Evolutionary conservation across 352 stramenopile genomes (phyloP), one percentile per base, ranked within the genome.

Genomic region (Globisporangium rhizosaccharum): DNA sequence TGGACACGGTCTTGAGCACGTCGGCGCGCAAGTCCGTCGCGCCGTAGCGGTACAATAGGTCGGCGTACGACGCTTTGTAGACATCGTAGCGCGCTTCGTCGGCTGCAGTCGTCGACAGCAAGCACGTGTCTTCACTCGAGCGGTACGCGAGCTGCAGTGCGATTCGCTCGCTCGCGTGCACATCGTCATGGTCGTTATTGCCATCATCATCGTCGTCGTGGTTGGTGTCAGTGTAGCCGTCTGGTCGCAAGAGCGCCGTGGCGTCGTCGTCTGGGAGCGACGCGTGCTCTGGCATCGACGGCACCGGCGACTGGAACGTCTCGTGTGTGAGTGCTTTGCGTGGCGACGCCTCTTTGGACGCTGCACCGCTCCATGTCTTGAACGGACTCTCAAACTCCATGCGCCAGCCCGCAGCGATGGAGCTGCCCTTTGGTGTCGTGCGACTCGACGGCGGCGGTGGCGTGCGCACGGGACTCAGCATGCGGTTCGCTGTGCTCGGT

Each of bases 11-110:
- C 65, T 95, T 93, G 25, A 95, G 67, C 52, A 93, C 75, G 36
- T 92, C 82, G 26, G 68, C 79, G 17, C 85, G 82, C 44, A 84
- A 56, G 41, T 85, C 82, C 58, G 88, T 78, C 2, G 85, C 85
- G 2, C 85, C 85, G 57, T 93, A 91, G 26, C 77, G 83, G 47
- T 93, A 92, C 20, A 95, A 62, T 51, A 95, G 57, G 46, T 92
- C 83, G 1, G 81, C 85, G 60, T 95, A 93, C 50, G 81, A 70
- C 11, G 79, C 65, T 61, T 93, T 93, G 68, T 95, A 95, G n/a
- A 72, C 51, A 39, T 92, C 83, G 53, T 94, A 93, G 14, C 79
- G 79, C 15, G 71, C 69, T 39, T 85, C 63, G 41, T 90, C 81
- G 20, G 75, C 62, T 8, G 67, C 63, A n/a, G 74, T 56, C 1